Base-by-base conservation (phyloP, 2,329 filamentous ascomycete genomes). In the Beauveria varroae region DNA sequence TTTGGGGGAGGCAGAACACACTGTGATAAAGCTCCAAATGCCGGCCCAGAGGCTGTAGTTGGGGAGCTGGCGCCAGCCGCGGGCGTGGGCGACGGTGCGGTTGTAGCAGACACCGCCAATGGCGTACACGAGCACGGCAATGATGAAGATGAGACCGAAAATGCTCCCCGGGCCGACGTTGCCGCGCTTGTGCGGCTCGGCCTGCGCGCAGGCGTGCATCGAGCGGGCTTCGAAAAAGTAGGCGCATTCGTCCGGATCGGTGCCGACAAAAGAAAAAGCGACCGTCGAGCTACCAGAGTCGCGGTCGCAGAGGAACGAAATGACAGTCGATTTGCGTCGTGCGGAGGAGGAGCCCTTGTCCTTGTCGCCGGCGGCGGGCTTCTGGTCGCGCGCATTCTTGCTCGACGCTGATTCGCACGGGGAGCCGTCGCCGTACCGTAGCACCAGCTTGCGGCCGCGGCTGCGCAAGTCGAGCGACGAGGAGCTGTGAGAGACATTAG, bases 161-260 rank as follows among this genome's bases (percentile, higher is more conserved):
- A 99, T 74, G 78, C 91, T 76, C 72, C 89, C 69, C 74, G 95
- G 77, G 70, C 90, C 75, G 79, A 88, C 77, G 75, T 87, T 78
- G 79, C 93, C 75, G 76, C 90, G 80, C 72, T 89, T 90, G 72
- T 89, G 86, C 62, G 87, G 86, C 70, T 87, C 84, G 50, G 82
- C 81, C 60, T 79, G 79, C 14, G 82, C 79, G 68, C 95, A 99
- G 12, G 93, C 93, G 66, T 91, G 89, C 51, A 85, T 82, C 26
- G 91, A 95, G 65, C 93, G 89, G 55, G 93, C 88, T 73, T 98
- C 93, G 77, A 99, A 99, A 75, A 96, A 90, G 76, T 98, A 99
- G 34, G 91, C 86, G 80, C 95, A 99, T 63, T 96, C 88, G 71
- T 98, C 93, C 46, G 90, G 88, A 64, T 93, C 88, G 49, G 79